phyloP scores from a whole-genome alignment of 495 filamentous ascomycete species.

The Hyaloscypha finlandica region DNA sequence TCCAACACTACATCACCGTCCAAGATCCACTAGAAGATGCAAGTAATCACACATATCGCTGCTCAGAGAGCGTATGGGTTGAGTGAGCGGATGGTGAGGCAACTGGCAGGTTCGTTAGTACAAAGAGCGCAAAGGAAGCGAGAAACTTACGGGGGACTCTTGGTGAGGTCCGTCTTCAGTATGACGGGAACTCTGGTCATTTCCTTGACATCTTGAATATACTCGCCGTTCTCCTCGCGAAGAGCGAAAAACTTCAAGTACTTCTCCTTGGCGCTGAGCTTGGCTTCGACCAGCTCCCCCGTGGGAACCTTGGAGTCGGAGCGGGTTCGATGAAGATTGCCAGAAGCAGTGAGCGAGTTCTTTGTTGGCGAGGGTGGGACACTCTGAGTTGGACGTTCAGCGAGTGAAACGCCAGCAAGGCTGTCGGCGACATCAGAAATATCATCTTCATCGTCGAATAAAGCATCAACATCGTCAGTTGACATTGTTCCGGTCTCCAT shows the following conservation, averaged over 20 bases:
- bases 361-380: conserved; percentile 90
- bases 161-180: conserved; percentile 94
- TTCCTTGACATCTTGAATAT: conserved; percentile 97
- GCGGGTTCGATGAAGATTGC: conserved; percentile 81
- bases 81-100: conserved; percentile 94
- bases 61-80: conserved; percentile 89
- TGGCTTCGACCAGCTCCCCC: conserved; percentile 68
- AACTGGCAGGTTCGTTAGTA: conserved; percentile 54
- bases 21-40: not conserved
- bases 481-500: conserved; percentile 92
- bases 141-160: conserved; percentile 93
- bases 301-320: conserved; percentile 90
- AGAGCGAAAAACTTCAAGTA: conserved; percentile 88
- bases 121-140: conserved; percentile 19
- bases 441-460: conserved; percentile 92
- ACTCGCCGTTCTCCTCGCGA: conserved; percentile 89
- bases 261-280: conserved; percentile 92
- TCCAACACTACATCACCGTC: not conserved
- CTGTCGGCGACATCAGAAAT: conserved; percentile 83
- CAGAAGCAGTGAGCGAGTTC: conserved; percentile 64
- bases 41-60: not conserved
- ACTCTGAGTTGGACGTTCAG: conserved; percentile 89
- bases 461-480: conserved; percentile 83
- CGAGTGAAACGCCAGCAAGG: conserved; percentile 83
- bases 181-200: conserved; percentile 97